Evolutionary conservation across 1,284 basidiomycete genomes (phyloP).

Genomic region (Tilletia setariae): DNA sequence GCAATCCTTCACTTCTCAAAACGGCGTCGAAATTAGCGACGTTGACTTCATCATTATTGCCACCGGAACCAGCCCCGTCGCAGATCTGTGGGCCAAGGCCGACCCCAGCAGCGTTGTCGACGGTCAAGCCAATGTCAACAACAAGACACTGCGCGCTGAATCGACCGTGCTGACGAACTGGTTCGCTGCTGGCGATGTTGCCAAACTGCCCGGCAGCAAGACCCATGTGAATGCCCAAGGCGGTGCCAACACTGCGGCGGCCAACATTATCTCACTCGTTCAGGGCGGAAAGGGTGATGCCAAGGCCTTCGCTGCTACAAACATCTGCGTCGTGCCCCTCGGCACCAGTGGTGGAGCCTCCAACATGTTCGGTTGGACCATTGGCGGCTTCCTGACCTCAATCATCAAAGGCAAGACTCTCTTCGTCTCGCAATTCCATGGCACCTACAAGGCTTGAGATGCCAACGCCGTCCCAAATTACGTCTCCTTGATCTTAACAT

Average conservation of each 20-base stretch:
- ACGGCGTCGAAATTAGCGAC: constrained; percentile 21
- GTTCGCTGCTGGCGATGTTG: constrained; percentile 49
- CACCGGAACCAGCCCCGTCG: constrained; percentile 56
- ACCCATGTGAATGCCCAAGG: constrained; percentile 28
- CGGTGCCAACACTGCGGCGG: constrained; percentile 19
- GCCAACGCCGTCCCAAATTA: not conserved
- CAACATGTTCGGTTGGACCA: constrained; percentile 22
- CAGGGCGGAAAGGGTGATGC: constrained; percentile 17
- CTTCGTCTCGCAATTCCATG: constrained; percentile 25
- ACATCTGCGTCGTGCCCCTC: constrained; percentile 28
- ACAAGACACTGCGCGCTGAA: constrained; percentile 24
- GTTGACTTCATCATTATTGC: constrained; percentile 58
- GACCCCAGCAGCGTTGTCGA: constrained; percentile 48
- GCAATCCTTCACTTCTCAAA: constrained; percentile 23
- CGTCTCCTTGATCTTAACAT: not conserved
- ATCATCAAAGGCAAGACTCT: constrained; percentile 30
- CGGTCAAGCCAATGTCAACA: constrained; percentile 52
- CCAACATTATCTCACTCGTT: constrained; percentile 34
- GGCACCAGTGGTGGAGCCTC: constrained; percentile 30
- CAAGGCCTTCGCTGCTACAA: constrained; percentile 17
- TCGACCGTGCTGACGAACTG: constrained; percentile 24
- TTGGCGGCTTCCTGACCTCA: constrained; percentile 28
- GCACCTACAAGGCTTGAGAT: constrained; percentile 20
- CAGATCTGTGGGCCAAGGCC: constrained; percentile 45
- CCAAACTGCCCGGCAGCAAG: constrained; percentile 36